These are phyloP conservation scores for Clavispora asparagi DNA, from an alignment of 805 yeast species.

Conservation along the genomic window DNA sequence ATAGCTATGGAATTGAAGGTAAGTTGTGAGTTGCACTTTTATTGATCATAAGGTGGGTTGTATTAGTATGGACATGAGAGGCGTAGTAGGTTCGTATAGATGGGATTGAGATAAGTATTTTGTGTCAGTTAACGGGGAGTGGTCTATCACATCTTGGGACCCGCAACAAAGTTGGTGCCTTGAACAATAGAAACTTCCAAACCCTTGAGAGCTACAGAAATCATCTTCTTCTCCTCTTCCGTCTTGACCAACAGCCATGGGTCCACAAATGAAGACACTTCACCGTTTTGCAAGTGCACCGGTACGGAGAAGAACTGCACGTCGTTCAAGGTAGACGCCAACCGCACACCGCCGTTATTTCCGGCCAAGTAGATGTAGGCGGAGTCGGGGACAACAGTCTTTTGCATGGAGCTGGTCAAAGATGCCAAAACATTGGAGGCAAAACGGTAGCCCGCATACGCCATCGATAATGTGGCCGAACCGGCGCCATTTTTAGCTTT, in stretches of 20 bases:
- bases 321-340: slow-evolving; percentile 34
- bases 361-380: slow-evolving; percentile 53
- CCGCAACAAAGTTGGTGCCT: slow-evolving; percentile 36
- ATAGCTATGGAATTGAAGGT: too few relatives aligned
- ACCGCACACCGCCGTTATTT: slow-evolving; percentile 41
- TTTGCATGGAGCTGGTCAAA: neutral
- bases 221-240: slow-evolving; percentile 26
- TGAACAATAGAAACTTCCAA: slow-evolving; percentile 35
- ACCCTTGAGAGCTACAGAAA: slow-evolving; percentile 35
- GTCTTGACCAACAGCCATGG: slow-evolving; percentile 31
- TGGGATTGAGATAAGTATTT: too few relatives aligned
- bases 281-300: slow-evolving; percentile 36
- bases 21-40: too few relatives aligned
- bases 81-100: too few relatives aligned
- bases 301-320: slow-evolving; percentile 47
- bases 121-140: neutral
- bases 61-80: too few relatives aligned
- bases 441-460: slow-evolving; percentile 19
- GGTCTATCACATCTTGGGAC: slow-evolving; percentile 26
- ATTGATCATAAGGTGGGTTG: too few relatives aligned
- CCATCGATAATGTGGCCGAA: slow-evolving; percentile 18
- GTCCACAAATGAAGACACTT: slow-evolving; percentile 29
- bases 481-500: slow-evolving; percentile 20
- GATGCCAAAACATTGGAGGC: slow-evolving; percentile 13
- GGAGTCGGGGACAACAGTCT: slow-evolving; percentile 35